Evolutionary conservation across 371 early-diverging fungal species (phyloP), one percentile per base, ranked within the genome.

Genomic region (Batrachochytrium dendrobatidis): DNA sequence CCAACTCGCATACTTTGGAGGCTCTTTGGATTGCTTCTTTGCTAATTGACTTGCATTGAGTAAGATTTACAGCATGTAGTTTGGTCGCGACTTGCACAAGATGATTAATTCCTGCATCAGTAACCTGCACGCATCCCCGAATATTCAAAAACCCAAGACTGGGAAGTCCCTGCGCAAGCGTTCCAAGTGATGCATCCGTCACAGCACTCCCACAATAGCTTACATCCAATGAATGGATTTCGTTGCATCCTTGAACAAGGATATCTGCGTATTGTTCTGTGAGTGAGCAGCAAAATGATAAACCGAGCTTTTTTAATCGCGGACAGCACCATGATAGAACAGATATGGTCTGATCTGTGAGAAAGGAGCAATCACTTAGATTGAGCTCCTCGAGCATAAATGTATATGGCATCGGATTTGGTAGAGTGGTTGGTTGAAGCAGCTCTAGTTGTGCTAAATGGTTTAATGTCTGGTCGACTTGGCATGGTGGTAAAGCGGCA

Each of bases 211-310:
- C 89, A 70, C 91, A 90, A 58, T 83, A 90, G 17, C 82, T 80
- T 2, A 80, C 62, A 59, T 90, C 91, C 49, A 89, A 66, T 43
- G 73, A 66, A 22, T 72, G 65, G 10, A 88, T 67, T 0, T 68
- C 56, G 15, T 64, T 34, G 32, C 86, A 76, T 0, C 68, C 64
- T 30, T 49, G 59, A 1, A 69, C 64, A 15, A 90, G 33, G 0
- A 74, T 65, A 25, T 72, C 78, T 7, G 83, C 68, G 0, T 83
- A 80, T 5, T 71, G 59, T 57, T 88, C 88, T 3, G 87, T 86
- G 34, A 91, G 64, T 0, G 89, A 82, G 69, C 90, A 91, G 62
- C 91, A 91, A 60, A 91, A 91, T 30, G 85, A 84, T 15, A 91
- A 69, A 6, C 78, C 77, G 7, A 88, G 65, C 4, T 64, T 56